Evolutionary conservation across 2,329 filamentous ascomycete species (phyloP).

Genomic region (Penicillium janthinellum): DNA sequence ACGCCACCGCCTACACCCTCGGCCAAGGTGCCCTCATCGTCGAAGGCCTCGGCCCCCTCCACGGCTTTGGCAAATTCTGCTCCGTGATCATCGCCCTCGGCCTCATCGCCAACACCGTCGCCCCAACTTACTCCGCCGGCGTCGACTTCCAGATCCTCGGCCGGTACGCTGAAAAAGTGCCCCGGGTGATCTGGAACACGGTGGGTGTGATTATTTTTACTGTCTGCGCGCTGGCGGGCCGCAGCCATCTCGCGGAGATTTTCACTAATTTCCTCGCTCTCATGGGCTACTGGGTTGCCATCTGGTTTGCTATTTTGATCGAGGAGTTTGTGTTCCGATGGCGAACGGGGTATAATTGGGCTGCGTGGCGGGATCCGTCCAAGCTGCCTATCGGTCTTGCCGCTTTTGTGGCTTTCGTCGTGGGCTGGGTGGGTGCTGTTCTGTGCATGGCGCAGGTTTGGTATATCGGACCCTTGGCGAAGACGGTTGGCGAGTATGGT

Average conservation of each 20-base stretch:
- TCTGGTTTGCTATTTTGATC: constrained; percentile 63
- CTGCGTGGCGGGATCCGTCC: constrained; percentile 59
- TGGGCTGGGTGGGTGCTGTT: constrained; percentile 67
- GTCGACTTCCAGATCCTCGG: constrained; percentile 71
- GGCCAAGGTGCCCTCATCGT: constrained; percentile 68
- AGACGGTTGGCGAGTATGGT: constrained; percentile 58
- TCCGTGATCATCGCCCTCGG: constrained; percentile 66
- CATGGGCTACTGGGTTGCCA: constrained; percentile 71
- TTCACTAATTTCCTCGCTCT: constrained; percentile 70
- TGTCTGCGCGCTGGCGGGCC: constrained; percentile 65
- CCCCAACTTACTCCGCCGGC: constrained; percentile 65
- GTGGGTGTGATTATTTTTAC: constrained; percentile 64
- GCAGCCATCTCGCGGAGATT: constrained; percentile 62
- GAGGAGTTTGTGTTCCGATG: constrained; percentile 64
- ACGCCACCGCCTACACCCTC: constrained; percentile 58
- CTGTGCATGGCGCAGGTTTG: constrained; percentile 70
- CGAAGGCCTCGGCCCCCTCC: constrained; percentile 61
- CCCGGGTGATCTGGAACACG: constrained; percentile 67
- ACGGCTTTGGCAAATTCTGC: constrained; percentile 67
- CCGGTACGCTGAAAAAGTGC: constrained; percentile 58
- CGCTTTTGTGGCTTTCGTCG: constrained; percentile 61
- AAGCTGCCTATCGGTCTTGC: constrained; percentile 65
- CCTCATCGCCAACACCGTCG: constrained; percentile 66
- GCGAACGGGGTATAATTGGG: constrained; percentile 59
- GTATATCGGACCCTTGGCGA: constrained; percentile 66